Base-by-base conservation (phyloP, 2,329 filamentous ascomycete species). In the Periconia macrospinosa region DNA sequence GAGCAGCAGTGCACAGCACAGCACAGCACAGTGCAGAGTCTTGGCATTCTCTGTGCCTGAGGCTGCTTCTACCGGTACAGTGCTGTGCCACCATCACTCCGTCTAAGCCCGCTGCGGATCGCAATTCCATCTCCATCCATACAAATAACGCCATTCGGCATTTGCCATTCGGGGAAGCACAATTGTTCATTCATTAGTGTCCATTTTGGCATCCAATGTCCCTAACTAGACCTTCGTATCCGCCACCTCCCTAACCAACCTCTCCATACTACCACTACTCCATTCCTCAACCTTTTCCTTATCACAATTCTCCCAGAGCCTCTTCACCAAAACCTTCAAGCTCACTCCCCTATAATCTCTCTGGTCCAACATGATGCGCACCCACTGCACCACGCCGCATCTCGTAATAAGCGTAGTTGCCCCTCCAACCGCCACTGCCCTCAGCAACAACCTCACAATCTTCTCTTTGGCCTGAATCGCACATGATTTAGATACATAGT, bases 321-420 rank as follows among this genome's bases (percentile, higher is more conserved):
- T 79, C 59, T 71, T 74, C 63, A 82, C 82, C 64, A 94, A 66
- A 0, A 76, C 80, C 55, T 76, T 79, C 48, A 85, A 75, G 20
- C 85, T 72, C 17, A 71, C 74, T 59, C 83, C 81, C 15, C 81
- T 78, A 43, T 73, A 70, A 47, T 76, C 79, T 2, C 77, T 72
- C 3, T 59, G 60, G 15, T 79, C 80, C 35, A 82, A 71, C 62
- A 85, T 84, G 54, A 83, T 82, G 54, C 87, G 81, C 9, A 93
- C 78, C 92, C 91, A 96, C 60, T 83, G 87, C 49, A 93, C 71
- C 18, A 89, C 77, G 15, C 89, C 90, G 42, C 88, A 86, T 52
- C 92, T 80, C 1, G 91, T 95, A 37, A 91, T 81, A 44, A 96
- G 78, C n/a, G 89, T 93, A 5, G 87, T 90, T 71, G 89, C 91